phyloP scores from a whole-genome alignment of 169 alveolate genomes.

The Theileria annulata region DNA sequence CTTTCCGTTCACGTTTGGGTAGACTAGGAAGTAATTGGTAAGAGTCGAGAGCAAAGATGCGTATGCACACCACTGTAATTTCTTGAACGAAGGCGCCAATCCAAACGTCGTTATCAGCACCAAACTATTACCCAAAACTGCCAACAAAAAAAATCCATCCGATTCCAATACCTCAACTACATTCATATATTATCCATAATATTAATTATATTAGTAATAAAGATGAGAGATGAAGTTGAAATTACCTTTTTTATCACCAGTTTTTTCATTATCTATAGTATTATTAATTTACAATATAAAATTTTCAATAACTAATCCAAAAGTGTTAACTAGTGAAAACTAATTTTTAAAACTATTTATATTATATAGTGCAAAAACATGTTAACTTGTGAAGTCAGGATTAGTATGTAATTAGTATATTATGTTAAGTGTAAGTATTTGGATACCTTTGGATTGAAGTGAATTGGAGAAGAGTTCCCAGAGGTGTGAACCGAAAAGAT shows the following conservation, averaged over 20 bases:
- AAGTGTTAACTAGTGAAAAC: not conserved
- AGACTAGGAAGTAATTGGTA: constrained; percentile 12
- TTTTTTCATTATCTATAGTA: not conserved
- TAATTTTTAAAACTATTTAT: no score
- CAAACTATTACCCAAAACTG: constrained; percentile 17
- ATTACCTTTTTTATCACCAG: not conserved
- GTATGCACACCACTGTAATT: constrained; percentile 18
- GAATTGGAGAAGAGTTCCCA: constrained; percentile 57
- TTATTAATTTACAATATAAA: no score
- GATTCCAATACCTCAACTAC: constrained; percentile 3
- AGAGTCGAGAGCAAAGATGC: constrained; percentile 19
- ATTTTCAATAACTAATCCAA: no score
- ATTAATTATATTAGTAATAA: not conserved
- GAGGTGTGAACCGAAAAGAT: constrained; percentile 72
- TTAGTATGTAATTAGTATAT: no score
- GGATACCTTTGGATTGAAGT: not conserved
- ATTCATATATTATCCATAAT: not conserved
- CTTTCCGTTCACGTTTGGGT: constrained; percentile 5
- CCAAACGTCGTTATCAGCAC: constrained; percentile 25
- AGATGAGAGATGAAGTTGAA: not conserved
- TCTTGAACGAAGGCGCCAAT: constrained; percentile 21
- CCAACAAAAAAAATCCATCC: constrained; percentile 6
- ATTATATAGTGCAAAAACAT: not conserved
- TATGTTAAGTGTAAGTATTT: not conserved
- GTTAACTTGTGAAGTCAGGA: no score